Percentiles rank a stretch among this genome's conserved stretches.
Conservation (phyloP, 371 early-diverging fungal genomes). For the Lichtheimia hyalospora region DNA sequence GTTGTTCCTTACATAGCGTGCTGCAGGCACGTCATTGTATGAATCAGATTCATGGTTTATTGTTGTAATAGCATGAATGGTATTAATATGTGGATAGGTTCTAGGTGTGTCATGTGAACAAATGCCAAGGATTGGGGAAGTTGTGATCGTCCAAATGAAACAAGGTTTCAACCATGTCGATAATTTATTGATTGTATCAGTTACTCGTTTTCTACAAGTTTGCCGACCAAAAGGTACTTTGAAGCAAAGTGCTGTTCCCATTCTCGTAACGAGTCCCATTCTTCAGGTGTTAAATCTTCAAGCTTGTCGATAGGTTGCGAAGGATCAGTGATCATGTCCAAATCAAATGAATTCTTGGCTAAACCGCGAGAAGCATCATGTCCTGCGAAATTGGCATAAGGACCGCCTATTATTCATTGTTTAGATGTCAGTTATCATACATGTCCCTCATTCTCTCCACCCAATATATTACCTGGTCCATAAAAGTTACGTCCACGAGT, state of each 20-base stretch:
- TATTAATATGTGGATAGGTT: no score
- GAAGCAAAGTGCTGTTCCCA: slow-evolving; percentile 75
- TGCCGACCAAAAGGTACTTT: slow-evolving; percentile 80
- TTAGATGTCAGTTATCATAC: no score
- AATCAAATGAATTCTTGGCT: slow-evolving; percentile 89
- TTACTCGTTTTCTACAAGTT: slow-evolving; percentile 61
- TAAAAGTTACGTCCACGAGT: slow-evolving; percentile 84
- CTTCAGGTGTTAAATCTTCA: slow-evolving; percentile 73
- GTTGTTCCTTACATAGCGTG: no score
- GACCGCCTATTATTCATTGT: slow-evolving; percentile 63
- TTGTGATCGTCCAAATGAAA: no score
- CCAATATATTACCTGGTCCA: slow-evolving; percentile 72
- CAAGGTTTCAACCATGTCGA: no score
- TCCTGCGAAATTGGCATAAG: slow-evolving; percentile 92
- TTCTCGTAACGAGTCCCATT: slow-evolving; percentile 71
- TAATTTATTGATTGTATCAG: neutral
- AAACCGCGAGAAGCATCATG: slow-evolving; percentile 84
- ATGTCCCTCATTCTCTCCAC: no score
- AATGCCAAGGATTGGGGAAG: no score
- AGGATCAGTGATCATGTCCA: slow-evolving; percentile 70
- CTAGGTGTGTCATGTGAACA: no score
- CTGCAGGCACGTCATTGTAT: no score
- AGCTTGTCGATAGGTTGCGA: slow-evolving; percentile 80
- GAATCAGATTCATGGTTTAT: no score
- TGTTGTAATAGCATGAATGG: no score